Evolutionary conservation across 441 rosid species (phyloP), one percentile per base, ranked within the genome.

Genomic region (Erysimum cheiri): DNA sequence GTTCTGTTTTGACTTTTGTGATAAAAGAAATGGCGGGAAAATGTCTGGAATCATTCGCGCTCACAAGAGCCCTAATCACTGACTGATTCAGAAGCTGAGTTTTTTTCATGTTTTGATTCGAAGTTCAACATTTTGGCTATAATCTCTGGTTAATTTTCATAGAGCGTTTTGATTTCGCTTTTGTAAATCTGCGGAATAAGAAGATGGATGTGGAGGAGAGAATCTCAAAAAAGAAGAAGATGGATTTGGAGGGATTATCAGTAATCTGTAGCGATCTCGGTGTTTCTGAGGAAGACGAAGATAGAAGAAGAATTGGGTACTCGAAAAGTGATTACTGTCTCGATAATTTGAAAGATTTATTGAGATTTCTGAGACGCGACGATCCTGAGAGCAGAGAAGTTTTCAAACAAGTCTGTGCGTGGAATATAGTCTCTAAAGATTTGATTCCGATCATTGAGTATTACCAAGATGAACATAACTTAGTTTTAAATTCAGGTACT

Each of bases 321-420:
- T 44, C 79, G 13, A 89, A 81, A 77, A 88, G 84, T 64, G 87
- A 84, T 19, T 80, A 84, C 73, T 91, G 97, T 76, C 74, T 81
- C 65, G 98, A 92, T 43, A 85, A 90, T 80, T 36, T 95, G 60
- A 95, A 89, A 80, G 99, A 92, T 76, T 72, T 95, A 78, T 79
- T 95, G 80, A 82, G 98, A 59, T 96, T 88, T 80, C 65, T 96
- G 44, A 82, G 98, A 78, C 92, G 96, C 0, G 99, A 96, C 52
- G 96, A 96, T 84, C 93, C 97, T 3, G 81, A 92, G 60, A 84
- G 82, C 60, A 85, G 99, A 53, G 86, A 83, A 67, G 98, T 87
- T 7, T 96, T 96, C 77, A 93, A 87, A 83, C 97, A 91, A 80
- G 91, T 93, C 4, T 96, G 98, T 73, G 88, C 88, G 69, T 96